Percentiles rank a stretch among this genome's conserved stretches.
These are phyloP conservation scores for Backusella sp. DNA, from an alignment of 192 early-diverging fungal species.

Conservation along the genomic window DNA sequence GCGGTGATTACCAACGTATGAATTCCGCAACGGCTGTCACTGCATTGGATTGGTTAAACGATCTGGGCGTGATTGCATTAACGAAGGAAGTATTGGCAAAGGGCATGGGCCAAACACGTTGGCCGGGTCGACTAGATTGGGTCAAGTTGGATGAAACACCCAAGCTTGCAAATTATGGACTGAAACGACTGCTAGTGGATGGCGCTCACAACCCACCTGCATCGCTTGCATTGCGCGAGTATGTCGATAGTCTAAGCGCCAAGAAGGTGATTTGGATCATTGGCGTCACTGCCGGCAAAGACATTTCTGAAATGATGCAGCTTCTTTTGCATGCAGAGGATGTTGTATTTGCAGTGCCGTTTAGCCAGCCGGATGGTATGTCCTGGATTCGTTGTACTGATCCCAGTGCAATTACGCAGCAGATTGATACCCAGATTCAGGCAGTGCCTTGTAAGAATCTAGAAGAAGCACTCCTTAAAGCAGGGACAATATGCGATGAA, in stretches of 20 bases:
- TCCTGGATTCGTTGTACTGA: constrained; percentile 73
- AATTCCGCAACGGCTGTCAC: constrained; percentile 77
- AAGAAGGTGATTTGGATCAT: constrained; percentile 72
- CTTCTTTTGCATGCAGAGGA: constrained; percentile 59
- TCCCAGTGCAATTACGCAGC: constrained; percentile 46
- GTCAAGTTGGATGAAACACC: constrained; percentile 7
- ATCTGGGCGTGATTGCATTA: background rate
- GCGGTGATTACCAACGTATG: constrained; percentile 77
- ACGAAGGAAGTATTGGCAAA: constrained; percentile 46
- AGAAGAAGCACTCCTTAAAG: constrained; percentile 39
- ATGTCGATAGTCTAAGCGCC: constrained; percentile 49
- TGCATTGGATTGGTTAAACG: constrained; percentile 42
- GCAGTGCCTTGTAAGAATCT: constrained; percentile 34
- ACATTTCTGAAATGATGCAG: constrained; percentile 57
- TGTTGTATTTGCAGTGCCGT: constrained; percentile 64
- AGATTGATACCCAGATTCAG: constrained; percentile 11
- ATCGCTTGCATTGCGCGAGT: constrained; percentile 60
- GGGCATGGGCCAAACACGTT: constrained; percentile 67
- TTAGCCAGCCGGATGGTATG: constrained; percentile 81
- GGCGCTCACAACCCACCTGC: constrained; percentile 90
- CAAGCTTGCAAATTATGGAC: constrained; percentile 13
- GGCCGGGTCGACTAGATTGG: constrained; percentile 88
- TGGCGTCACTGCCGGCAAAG: constrained; percentile 71
- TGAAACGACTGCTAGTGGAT: constrained; percentile 70
- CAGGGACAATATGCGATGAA: constrained; percentile 28